Base-by-base conservation (phyloP, 495 filamentous ascomycete species). In the Bombardia bombarda region DNA sequence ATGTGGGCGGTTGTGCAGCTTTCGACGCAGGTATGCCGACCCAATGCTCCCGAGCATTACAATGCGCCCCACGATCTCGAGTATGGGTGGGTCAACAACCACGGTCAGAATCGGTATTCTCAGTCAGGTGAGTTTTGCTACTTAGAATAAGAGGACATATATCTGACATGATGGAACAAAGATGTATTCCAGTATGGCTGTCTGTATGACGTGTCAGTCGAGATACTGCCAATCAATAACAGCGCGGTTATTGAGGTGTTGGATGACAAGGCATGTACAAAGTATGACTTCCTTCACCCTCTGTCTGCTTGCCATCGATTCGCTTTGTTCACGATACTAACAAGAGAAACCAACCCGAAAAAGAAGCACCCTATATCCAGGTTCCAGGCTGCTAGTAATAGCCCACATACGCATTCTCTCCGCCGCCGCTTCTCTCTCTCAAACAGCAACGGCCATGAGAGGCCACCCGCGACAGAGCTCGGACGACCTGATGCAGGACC, bases 1-100 rank as follows among this genome's bases (percentile, higher is more conserved):
- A 25, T 76, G 6, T 78, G 68, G 74, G 65, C 60, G 12, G 68
- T 67, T 13, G 53, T 78, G 28, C 62, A 74, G 47, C 46, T 78
- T 12, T 67, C 58, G 5, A 61, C 66, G 9, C 61, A 56, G 38
- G 39, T 69, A 1, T 57, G 51, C 43, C 49, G 43, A 19, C 46
- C 55, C 3, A 42, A 40, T 19, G 41, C 23, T 17, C 43, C 41
- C 2, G 38, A 48, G 2, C 14, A 10, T 9, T 6, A 7, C 3
- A 18, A 14, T 9, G 38, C 47, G 2, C 14, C 10, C 13, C 7
- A 7, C 3, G 20, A 14, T 9, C 28, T 28, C 16, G 34, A 46
- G 21, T 42, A 8, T 23, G 38, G 25, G 30, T 24, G 20, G 32
- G 7, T 28, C 3, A 14, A 1, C 3, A 22, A 21, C 16, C 9